phyloP scores from a whole-genome alignment of 2,329 filamentous ascomycete genomes.

The Torrubiellomyces zombiae region DNA sequence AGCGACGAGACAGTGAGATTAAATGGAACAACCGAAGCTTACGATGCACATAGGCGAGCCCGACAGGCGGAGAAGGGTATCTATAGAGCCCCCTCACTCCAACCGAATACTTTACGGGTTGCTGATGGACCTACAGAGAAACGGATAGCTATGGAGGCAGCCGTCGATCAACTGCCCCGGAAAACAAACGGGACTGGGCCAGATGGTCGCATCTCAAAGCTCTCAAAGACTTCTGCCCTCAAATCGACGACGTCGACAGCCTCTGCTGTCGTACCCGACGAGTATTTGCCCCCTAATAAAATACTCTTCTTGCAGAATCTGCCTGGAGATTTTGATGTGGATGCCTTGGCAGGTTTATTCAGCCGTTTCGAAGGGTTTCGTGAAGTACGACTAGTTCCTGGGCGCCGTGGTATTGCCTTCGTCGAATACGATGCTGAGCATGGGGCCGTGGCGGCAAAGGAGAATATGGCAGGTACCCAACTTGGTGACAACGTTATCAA shows the following conservation, averaged over 20 bases:
- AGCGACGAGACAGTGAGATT: conserved; percentile 77
- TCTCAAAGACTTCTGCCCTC: conserved; percentile 43
- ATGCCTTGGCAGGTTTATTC: conserved; percentile 66
- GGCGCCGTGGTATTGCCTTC: conserved; percentile 78
- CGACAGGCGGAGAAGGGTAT: conserved; percentile 80
- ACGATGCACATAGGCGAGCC: conserved; percentile 73
- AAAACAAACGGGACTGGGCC: no score
- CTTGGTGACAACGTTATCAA: conserved; percentile 68
- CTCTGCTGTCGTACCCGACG: conserved; percentile 74
- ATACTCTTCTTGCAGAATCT: conserved; percentile 88
- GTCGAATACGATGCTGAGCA: conserved; percentile 88
- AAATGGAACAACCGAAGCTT: conserved; percentile 59
- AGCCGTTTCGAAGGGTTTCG: conserved; percentile 83
- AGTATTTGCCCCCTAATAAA: conserved; percentile 95
- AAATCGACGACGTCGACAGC: conserved; percentile 56
- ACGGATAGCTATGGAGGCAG: conserved; percentile 70
- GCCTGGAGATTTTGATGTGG: conserved; percentile 71
- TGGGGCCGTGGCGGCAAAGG: conserved; percentile 83
- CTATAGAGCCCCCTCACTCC: conserved; percentile 5
- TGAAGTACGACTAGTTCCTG: conserved; percentile 79
- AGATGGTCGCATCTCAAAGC: no score
- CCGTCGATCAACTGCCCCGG: conserved; percentile 64
- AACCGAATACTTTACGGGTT: no score
- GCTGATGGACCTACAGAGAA: conserved; percentile 31
- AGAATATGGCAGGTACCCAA: conserved; percentile 73